Conservation (phyloP, 2,329 filamentous ascomycete species). For the Bipolaris cookei region DNA sequence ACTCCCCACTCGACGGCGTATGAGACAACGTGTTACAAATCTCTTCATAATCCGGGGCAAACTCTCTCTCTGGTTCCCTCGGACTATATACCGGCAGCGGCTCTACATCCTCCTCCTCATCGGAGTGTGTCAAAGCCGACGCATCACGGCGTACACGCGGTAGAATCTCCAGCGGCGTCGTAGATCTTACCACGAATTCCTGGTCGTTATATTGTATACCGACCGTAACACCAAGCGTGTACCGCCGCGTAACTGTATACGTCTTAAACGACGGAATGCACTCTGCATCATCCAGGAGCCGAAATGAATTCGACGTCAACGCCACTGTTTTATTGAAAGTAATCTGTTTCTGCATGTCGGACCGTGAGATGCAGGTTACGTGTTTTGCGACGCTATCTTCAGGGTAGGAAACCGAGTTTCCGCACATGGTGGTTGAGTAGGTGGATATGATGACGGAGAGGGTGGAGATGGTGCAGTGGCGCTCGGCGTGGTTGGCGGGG, state of each 20-base stretch:
- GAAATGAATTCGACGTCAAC: conserved; percentile 39
- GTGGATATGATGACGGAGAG: conserved; percentile 41
- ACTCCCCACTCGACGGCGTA: conserved; percentile 19
- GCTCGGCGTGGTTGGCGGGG: conserved; percentile 23
- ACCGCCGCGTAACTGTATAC: conserved; percentile 42
- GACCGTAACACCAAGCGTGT: conserved; percentile 36
- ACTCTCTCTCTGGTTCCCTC: conserved; percentile 36
- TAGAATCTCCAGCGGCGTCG: conserved; percentile 39
- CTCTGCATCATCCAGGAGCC: conserved; percentile 42
- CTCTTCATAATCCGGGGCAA: conserved; percentile 42
- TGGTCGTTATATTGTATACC: conserved; percentile 38
- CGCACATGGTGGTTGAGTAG: conserved; percentile 42
- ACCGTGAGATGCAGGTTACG: conserved; percentile 39
- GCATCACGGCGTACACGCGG: conserved; percentile 29
- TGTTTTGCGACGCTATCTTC: conserved; percentile 41
- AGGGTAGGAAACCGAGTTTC: conserved; percentile 29
- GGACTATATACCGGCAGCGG: conserved; percentile 41
- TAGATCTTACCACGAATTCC: conserved; percentile 36
- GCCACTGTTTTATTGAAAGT: conserved; percentile 27
- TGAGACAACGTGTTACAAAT: conserved; percentile 30
- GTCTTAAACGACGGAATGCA: conserved; percentile 47
- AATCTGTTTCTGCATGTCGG: conserved; percentile 31
- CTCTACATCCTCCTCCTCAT: conserved; percentile 36
- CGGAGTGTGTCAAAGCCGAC: conserved; percentile 9
- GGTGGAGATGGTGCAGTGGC: conserved; percentile 36